phyloP scores from a whole-genome alignment of 1,284 basidiomycete species.

The Entoloma clypeatum region DNA sequence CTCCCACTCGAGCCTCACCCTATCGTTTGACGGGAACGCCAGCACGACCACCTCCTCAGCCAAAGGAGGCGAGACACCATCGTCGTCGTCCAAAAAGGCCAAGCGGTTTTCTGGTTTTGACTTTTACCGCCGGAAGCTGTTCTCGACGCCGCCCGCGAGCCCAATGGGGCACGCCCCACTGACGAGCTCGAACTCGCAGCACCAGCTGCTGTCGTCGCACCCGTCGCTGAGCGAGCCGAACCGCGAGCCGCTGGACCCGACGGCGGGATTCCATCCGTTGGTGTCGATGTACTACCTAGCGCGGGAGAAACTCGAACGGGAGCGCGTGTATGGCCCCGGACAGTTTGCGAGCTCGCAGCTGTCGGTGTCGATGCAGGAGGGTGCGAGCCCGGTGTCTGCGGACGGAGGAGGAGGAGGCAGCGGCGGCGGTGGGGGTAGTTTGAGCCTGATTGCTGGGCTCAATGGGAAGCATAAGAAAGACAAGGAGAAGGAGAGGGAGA shows the following conservation, averaged over 20 bases:
- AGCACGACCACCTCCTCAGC: slow-evolving; percentile 26
- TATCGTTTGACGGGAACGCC: slow-evolving; percentile 53
- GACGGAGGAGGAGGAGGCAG: not conserved
- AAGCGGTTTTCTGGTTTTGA: slow-evolving; percentile 90
- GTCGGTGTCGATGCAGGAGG: slow-evolving; percentile 33
- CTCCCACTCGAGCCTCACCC: slow-evolving; percentile 63
- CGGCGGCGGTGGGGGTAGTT: not conserved
- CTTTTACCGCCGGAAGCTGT: slow-evolving; percentile 90
- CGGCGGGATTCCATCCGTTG: slow-evolving; percentile 90
- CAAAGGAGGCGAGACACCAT: slow-evolving; percentile 38
- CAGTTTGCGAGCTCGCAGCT: slow-evolving; percentile 93
- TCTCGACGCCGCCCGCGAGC: slow-evolving; percentile 48
- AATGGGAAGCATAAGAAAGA: slow-evolving; percentile 3
- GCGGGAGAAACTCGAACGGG: slow-evolving; percentile 91
- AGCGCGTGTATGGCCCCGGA: slow-evolving; percentile 88
- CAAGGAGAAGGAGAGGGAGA: slow-evolving; percentile 1
- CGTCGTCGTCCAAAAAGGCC: slow-evolving; percentile 49
- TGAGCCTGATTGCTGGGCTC: slow-evolving; percentile 9
- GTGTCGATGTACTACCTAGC: slow-evolving; percentile 97
- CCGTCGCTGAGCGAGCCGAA: slow-evolving; percentile 41
- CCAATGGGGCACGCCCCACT: slow-evolving; percentile 44
- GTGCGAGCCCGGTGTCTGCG: slow-evolving; percentile 18
- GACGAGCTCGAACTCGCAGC: too few relatives aligned
- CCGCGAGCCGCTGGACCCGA: slow-evolving; percentile 73
- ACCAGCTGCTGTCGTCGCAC: slow-evolving; percentile 47